Evolutionary conservation across 768 basidiomycete species (phyloP).

Genomic region (Lactarius akahatsu): DNA sequence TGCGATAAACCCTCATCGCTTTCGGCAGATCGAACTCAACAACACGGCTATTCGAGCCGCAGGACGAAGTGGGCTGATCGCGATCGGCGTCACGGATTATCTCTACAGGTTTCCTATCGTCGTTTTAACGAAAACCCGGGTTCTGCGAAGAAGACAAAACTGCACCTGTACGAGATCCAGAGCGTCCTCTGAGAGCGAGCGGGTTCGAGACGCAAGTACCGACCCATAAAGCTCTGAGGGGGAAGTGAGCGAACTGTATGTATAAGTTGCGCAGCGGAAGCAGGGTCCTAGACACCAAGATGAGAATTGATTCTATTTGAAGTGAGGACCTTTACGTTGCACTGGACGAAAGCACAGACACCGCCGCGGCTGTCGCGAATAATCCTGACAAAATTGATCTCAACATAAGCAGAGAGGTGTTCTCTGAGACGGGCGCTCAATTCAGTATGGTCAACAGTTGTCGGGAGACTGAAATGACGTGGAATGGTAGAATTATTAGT

Average conservation of each 20-base stretch:
- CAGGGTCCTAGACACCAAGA: conserved; percentile 46
- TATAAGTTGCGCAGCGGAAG: conserved; percentile 58
- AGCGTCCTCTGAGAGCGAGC: conserved; percentile 75
- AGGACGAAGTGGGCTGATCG: conserved; percentile 19
- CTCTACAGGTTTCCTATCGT: conserved; percentile 42
- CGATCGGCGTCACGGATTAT: conserved; percentile 28
- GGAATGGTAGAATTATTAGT: conserved; percentile 22
- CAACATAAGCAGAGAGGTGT: conserved; percentile 64
- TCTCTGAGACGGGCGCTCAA: conserved; percentile 58
- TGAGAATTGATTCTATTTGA: conserved; percentile 12
- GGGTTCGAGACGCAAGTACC: conserved; percentile 71
- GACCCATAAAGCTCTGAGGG: conserved; percentile 68
- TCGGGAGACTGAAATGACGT: conserved; percentile 54
- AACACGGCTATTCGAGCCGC: conserved; percentile 24
- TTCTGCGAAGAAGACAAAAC: conserved; percentile 18
- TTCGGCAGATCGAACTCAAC: conserved; percentile 46
- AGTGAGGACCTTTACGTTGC: conserved; percentile 53
- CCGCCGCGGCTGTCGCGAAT: conserved; percentile 75
- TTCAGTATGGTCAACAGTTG: conserved; percentile 63
- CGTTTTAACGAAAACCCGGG: not conserved
- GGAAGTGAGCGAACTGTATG: conserved; percentile 53
- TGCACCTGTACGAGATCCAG: conserved; percentile 70
- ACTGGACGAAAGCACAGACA: conserved; percentile 84
- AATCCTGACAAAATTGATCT: conserved; percentile 66
- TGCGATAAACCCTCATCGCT: conserved; percentile 61